These are phyloP conservation scores for cucumber (Cucumis sativus) DNA, from an alignment of 306 rosid genomes.

Conservation along the genomic window Cucumber_9930_V3 NC_026660.2:26374001-26374500, in stretches of 20 bases:
- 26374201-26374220: constrained; percentile 40
- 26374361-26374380: too few relatives aligned
- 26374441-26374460: too few relatives aligned
- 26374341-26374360: too few relatives aligned
- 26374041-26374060: constrained; percentile 5
- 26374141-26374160: neutral
- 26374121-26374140: neutral
- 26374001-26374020: constrained; percentile 23
- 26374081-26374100: neutral
- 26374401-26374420: too few relatives aligned
- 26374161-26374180: neutral
- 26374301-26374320: neutral
- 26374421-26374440: too few relatives aligned
- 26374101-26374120: neutral
- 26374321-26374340: too few relatives aligned
- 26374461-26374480: too few relatives aligned
- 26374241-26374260: constrained; percentile 46
- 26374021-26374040: constrained; percentile 1
- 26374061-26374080: constrained; percentile 10
- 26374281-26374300: constrained; percentile 67
- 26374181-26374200: constrained; percentile 18
- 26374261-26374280: constrained; percentile 75
- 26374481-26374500: too few relatives aligned
- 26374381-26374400: too few relatives aligned
- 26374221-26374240: constrained; percentile 38